Conservation (phyloP, 495 filamentous ascomycete species). For the Margaritispora aquatica region DNA sequence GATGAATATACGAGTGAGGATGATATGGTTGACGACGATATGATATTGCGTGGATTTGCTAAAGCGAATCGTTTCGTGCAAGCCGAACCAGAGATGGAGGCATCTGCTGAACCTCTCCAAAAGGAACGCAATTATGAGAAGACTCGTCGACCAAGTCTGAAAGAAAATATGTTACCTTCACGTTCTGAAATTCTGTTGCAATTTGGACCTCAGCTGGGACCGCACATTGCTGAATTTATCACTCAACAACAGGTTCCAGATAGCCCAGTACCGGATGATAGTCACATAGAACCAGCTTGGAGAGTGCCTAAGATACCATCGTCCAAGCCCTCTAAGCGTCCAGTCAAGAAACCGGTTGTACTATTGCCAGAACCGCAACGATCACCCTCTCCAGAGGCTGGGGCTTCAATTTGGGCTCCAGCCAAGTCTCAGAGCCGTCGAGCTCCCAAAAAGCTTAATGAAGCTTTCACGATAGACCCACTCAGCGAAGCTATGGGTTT, state of each 20-base stretch:
- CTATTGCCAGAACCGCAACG: constrained; percentile 6
- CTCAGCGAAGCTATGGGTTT: neutral
- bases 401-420: constrained; percentile 21
- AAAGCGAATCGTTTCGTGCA: constrained; percentile 15
- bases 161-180: constrained; percentile 8
- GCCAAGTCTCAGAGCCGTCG: neutral
- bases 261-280: neutral
- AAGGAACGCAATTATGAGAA: neutral
- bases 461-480: neutral
- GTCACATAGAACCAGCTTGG: constrained; percentile 11
- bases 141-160: neutral
- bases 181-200: constrained; percentile 20
- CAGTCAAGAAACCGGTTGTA: neutral
- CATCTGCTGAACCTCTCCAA: neutral
- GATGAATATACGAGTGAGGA: constrained; percentile 22
- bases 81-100: constrained; percentile 6
- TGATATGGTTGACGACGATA: constrained; percentile 22
- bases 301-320: constrained; percentile 8
- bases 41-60: constrained; percentile 25
- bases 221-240: constrained; percentile 17
- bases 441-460: neutral
- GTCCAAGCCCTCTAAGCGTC: neutral
- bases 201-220: constrained; percentile 22
- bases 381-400: constrained; percentile 17
- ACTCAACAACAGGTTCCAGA: constrained; percentile 11